Evolutionary conservation across 2,329 filamentous ascomycete genomes (phyloP), one percentile per base, ranked within the genome.

Genomic region (Fusarium newnesense): DNA sequence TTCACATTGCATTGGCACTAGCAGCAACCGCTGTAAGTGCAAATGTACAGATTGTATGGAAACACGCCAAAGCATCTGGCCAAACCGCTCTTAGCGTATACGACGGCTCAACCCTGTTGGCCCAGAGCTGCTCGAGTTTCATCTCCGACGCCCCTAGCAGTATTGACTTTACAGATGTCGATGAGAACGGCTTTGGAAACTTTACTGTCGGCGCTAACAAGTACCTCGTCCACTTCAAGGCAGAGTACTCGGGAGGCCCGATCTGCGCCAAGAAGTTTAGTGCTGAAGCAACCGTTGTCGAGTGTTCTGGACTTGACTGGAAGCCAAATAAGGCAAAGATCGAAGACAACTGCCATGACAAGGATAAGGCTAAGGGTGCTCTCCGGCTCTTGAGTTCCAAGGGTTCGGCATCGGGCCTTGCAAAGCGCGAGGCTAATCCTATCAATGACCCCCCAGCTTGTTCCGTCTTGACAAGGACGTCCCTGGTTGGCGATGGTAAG

Each of bases 161-260:
- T 1, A 62, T 62, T 26, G 40, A 62, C 50, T 62, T 62, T 28
- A 58, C 60, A 37, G 40, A 46, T 21, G 40, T 62, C 7, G 26
- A 46, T 58, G 39, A 44, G 10, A 59, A 62, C 15, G 60, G 60
- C 32, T 62, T 62, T 46, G 60, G 50, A 5, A 62, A 62, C 26
- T 62, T 62, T 13, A 58, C 50, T 15, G 37, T 58, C 12, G 50
- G 50, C 50, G 24, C 40, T 24, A 62, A 43, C 7, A 43, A 24
- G 21, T 62, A 58, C 4, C 39, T 44, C 5, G 59, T 43, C 30
- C 59, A 62, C 32, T 62, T 50, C 12, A 58, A 44, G 21, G 50
- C 60, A 6, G 7, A 59, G 32, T 30, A 30, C 15, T 62, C 60
- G 8, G 50, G 60, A 9, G 60, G 60, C 8, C 50, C 50, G 7